A percentile compares a stretch with the other conserved stretches of the same genome.
Conservation (phyloP, 2,329 filamentous ascomycete species). For the Chrysosporium keratinophilum region DNA sequence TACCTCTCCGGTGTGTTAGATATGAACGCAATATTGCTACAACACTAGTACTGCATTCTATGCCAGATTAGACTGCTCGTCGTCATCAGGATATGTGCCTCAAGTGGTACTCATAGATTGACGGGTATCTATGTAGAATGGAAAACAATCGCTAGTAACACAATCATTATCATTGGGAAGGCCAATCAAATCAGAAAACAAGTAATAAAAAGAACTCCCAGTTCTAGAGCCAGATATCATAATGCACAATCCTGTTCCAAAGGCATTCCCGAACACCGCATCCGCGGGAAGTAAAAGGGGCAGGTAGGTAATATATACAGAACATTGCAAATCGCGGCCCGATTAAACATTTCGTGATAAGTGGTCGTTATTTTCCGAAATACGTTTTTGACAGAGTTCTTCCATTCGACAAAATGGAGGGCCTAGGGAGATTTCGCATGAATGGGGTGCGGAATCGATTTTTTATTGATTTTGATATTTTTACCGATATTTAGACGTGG, state of each 20-base stretch:
- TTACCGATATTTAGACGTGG: slow-evolving; percentile 8
- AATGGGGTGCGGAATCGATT: neutral
- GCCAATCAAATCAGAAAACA: too few relatives aligned
- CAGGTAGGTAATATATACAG: neutral
- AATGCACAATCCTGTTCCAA: neutral
- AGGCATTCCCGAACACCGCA: neutral
- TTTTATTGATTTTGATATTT: slow-evolving; percentile 1
- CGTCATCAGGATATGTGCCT: too few relatives aligned
- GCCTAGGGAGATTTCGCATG: neutral
- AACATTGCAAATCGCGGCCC: neutral
- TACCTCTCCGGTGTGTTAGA: too few relatives aligned
- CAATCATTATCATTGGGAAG: neutral
- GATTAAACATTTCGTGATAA: neutral
- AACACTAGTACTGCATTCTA: neutral
- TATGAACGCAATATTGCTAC: too few relatives aligned
- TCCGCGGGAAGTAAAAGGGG: neutral
- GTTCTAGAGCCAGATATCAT: neutral
- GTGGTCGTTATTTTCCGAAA: neutral
- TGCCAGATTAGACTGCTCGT: neutral
- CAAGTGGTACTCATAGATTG: neutral
- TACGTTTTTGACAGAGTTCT: neutral
- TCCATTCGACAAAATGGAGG: neutral
- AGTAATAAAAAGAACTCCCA: neutral
- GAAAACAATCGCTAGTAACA: neutral
- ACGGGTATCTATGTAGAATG: neutral